These are phyloP conservation scores for Cryptococcus sp. DNA, from an alignment of 1,284 basidiomycete species.

Conservation along the genomic window DNA sequence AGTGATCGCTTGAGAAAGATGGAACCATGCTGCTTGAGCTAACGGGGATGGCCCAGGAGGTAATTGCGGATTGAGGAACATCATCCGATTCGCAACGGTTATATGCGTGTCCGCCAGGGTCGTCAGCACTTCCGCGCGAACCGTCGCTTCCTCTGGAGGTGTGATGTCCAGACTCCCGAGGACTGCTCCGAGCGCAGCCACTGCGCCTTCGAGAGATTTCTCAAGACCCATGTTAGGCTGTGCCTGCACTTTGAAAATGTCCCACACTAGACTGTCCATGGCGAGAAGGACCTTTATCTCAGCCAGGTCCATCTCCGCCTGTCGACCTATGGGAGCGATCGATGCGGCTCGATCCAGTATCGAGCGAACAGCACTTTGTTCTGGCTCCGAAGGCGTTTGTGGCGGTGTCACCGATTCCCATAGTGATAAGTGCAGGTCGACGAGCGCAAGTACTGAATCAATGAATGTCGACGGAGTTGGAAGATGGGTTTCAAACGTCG, in stretches of 20 bases:
- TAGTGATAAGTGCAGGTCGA: constrained; percentile 39
- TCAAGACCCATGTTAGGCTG: constrained; percentile 30
- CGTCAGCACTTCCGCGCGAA: constrained; percentile 41
- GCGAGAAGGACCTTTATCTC: constrained; percentile 46
- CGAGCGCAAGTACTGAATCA: constrained; percentile 40
- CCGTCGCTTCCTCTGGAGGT: constrained; percentile 27
- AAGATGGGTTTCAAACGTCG: constrained; percentile 37
- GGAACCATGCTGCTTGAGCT: constrained; percentile 41
- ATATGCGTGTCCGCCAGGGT: constrained; percentile 42
- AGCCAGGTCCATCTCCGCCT: constrained; percentile 45
- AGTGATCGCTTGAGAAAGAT: constrained; percentile 34
- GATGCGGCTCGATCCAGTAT: constrained; percentile 34
- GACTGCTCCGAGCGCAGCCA: constrained; percentile 31
- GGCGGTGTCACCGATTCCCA: constrained; percentile 38
- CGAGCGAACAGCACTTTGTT: constrained; percentile 34
- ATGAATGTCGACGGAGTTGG: constrained; percentile 46
- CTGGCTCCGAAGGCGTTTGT: constrained; percentile 30
- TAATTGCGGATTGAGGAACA: constrained; percentile 28
- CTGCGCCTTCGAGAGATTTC: constrained; percentile 36
- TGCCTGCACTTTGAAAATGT: constrained; percentile 34
- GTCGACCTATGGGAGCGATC: constrained; percentile 27
- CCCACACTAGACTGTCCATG: constrained; percentile 46
- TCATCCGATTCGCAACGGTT: constrained; percentile 30
- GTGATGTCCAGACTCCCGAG: constrained; percentile 30
- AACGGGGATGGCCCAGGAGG: constrained; percentile 34